Base-by-base conservation (phyloP, 192 early-diverging fungal species). In the Linnemannia elongata region DNA sequence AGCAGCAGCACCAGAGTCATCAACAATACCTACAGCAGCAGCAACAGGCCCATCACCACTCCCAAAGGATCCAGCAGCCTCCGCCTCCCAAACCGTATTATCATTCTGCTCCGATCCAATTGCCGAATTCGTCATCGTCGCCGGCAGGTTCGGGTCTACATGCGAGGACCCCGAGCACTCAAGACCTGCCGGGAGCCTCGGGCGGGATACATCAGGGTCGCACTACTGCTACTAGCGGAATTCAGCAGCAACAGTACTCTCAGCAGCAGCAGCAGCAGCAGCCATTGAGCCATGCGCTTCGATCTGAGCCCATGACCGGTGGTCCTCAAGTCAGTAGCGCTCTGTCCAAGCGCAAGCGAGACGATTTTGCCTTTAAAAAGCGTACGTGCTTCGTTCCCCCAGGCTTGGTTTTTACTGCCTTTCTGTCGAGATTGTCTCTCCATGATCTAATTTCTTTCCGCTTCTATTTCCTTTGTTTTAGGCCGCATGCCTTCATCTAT, bases 281-380 rank as follows among this genome's bases (percentile, higher is more conserved):
- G 4, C 49, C 49, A 6, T 22, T 66, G 60, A 66, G 60, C 4
- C 60, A 66, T 66, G 45, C 60, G 4, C 24, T 49, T 9, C 77
- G 68, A 36, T 24, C 41, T 54, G 79, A 77, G 6, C n/a, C 75
- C 1, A 24, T 71, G 27, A 13, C 12, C 9, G 27, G 60, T 33
- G 60, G 60, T 33, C 30, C 60, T 33, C 60, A 66, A 6, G 15
- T 49, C 27, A 73, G 77, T 39, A 73, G 80, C 45, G 66, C 79
- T 20, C 35, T 81, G 30, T 63, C 85, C 1, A 87, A 87, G 33
- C 69, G 85, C 30, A 87, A 87, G 30, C 85, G 85, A 22, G 66
- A 79, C 33, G 85, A 81, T 49, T 74, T 80, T 77, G 84, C 69
- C 6, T 74, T 74, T 41, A 81, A 63, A 33, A 81, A 81, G 60